Evolutionary conservation across 805 yeast genomes (phyloP).

Genomic region (Suhomyces sp.): DNA sequence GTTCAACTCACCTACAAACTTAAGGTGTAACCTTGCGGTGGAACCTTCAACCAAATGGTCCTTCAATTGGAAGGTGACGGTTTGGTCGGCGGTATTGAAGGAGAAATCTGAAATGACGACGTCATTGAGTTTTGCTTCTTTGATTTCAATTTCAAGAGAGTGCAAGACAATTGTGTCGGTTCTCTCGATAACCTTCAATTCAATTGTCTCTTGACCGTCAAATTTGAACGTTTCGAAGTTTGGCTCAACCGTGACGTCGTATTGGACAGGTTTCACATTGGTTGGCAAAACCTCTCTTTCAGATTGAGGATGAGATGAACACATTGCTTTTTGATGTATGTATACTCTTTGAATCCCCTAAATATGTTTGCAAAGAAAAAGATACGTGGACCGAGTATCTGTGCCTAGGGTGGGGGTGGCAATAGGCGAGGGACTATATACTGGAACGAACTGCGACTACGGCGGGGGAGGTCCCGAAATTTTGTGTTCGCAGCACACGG

Average conservation of each 20-base stretch:
- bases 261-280: conserved; percentile 40
- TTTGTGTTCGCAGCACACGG: background rate
- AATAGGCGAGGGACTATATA: background rate
- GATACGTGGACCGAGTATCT: background rate
- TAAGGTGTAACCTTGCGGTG: conserved; percentile 44
- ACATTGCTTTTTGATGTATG: background rate
- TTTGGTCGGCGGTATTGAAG: conserved; percentile 37
- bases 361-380: background rate
- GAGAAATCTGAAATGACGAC: conserved; percentile 18
- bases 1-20: conserved; percentile 62
- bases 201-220: conserved; percentile 53
- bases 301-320: conserved; percentile 2
- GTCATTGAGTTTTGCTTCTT: conserved; percentile 41
- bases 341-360: background rate
- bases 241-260: conserved; percentile 41
- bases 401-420: background rate
- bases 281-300: conserved; percentile 43
- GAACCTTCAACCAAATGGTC: conserved; percentile 34
- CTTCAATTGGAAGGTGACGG: conserved; percentile 39
- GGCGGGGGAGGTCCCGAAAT: background rate
- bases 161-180: conserved; percentile 53
- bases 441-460: background rate
- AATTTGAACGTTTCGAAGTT: conserved; percentile 55
- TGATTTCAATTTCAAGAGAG: conserved; percentile 61
- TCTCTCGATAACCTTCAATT: conserved; percentile 49